Conservation (phyloP, 1,284 basidiomycete species). For the Rhodotorula mucilaginosa region DNA sequence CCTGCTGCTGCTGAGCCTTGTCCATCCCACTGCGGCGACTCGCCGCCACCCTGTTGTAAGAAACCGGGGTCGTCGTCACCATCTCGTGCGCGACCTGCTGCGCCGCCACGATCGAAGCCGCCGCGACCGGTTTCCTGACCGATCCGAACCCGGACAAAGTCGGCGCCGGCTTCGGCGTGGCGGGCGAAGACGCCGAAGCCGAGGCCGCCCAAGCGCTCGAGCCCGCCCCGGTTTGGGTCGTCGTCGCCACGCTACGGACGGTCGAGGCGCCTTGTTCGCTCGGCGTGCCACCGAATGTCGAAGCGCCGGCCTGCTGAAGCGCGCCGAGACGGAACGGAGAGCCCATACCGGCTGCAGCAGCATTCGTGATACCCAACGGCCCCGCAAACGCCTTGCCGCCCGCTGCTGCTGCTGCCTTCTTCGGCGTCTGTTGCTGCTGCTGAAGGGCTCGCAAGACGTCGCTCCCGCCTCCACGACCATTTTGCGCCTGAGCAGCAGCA, state of each 20-base stretch:
- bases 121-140: slow-evolving; percentile 9
- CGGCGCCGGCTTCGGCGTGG: slow-evolving; percentile 12
- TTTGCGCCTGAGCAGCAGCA: not conserved
- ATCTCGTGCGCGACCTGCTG: not conserved
- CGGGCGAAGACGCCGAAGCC: not conserved
- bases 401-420: not conserved
- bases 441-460: not conserved
- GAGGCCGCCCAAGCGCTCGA: no score
- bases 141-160: slow-evolving; percentile 26
- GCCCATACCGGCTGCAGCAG: not conserved
- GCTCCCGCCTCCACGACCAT: not conserved
- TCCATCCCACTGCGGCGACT: no score
- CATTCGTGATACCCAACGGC: not conserved
- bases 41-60: no score
- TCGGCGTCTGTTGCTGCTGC: not conserved
- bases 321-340: slow-evolving; percentile 1
- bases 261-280: not conserved
- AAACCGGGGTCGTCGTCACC: not conserved
- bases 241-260: not conserved
- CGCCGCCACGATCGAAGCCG: not conserved
- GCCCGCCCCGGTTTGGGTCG: not conserved
- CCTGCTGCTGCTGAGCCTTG: not conserved
- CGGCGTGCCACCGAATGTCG: not conserved
- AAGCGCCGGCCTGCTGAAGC: not conserved
- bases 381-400: not conserved